Conservation (phyloP, 805 yeast species). For the Sporopachydermia quercuum region DNA sequence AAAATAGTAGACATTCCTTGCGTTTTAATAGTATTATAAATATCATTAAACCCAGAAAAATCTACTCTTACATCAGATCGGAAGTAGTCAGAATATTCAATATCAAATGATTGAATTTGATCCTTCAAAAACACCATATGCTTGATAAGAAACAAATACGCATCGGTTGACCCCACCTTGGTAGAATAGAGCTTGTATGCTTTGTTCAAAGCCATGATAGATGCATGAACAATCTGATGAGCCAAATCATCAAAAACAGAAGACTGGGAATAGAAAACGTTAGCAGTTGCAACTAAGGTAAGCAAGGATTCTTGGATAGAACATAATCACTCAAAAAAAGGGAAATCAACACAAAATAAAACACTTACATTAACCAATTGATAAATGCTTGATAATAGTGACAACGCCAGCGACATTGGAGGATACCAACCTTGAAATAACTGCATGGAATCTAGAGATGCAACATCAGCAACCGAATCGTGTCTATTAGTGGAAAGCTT, state of each 20-base stretch:
- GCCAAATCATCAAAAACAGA: slow-evolving; percentile 80
- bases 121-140: slow-evolving; percentile 57
- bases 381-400: slow-evolving; percentile 61
- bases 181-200: slow-evolving; percentile 31
- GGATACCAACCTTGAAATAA: slow-evolving; percentile 39
- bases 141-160: slow-evolving; percentile 53
- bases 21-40: slow-evolving; percentile 27
- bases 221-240: slow-evolving; percentile 69
- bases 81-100: slow-evolving; percentile 36
- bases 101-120: slow-evolving; percentile 64
- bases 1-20: slow-evolving; percentile 11
- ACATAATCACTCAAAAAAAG: no score
- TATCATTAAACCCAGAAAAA: slow-evolving; percentile 55
- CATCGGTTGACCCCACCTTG: slow-evolving; percentile 37
- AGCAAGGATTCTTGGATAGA: no score
- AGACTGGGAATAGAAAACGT: no score
- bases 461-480: neutral
- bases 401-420: slow-evolving; percentile 55
- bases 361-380: slow-evolving; percentile 50
- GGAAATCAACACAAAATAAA: no score
- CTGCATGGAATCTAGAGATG: slow-evolving; percentile 2
- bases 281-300: no score
- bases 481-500: slow-evolving; percentile 3
- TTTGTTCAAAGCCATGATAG: slow-evolving; percentile 44
- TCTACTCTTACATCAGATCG: slow-evolving; percentile 64